phyloP scores from a whole-genome alignment of 352 stramenopile genomes.

The Phytophthora boehmeriae region DNA sequence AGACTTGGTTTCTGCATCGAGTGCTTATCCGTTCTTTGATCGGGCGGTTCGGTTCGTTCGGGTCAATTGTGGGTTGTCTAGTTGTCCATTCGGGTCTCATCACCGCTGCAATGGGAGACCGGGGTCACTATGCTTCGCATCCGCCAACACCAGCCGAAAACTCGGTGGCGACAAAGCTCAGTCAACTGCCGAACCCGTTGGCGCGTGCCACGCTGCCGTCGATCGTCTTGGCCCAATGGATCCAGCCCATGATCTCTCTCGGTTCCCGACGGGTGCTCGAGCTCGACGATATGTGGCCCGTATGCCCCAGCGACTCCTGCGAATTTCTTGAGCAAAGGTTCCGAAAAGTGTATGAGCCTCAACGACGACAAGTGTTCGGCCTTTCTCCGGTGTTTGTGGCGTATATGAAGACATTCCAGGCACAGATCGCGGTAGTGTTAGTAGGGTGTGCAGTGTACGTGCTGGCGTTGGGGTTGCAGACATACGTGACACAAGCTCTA shows the following conservation, averaged over 20 bases:
- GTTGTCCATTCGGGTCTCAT: not conserved
- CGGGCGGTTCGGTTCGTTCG: not conserved
- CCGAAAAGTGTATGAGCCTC: conserved; percentile 20
- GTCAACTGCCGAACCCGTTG: conserved; percentile 38
- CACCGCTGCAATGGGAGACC: not conserved
- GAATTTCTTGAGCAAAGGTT: conserved; percentile 29
- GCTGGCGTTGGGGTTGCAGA: conserved; percentile 28
- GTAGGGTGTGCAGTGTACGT: conserved; percentile 34
- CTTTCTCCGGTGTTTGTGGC: conserved; percentile 28
- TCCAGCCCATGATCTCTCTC: conserved; percentile 40
- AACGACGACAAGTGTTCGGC: conserved; percentile 4
- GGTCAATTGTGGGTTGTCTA: not conserved
- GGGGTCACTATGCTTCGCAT: not conserved
- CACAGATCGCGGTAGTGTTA: conserved; percentile 16
- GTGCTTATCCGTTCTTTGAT: not conserved
- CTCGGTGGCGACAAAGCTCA: conserved; percentile 9
- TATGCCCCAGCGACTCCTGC: conserved; percentile 32
- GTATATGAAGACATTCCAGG: conserved; percentile 21
- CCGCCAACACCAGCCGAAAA: not conserved
- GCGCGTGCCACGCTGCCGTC: conserved; percentile 35
- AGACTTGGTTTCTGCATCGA: not conserved
- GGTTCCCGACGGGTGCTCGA: conserved; percentile 32
- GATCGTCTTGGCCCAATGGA: conserved; percentile 39
- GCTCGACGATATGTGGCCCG: conserved; percentile 33
- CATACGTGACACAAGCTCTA: conserved; percentile 32